Conservation (phyloP, 768 basidiomycete species). For the Hydnum rufescens region DNA sequence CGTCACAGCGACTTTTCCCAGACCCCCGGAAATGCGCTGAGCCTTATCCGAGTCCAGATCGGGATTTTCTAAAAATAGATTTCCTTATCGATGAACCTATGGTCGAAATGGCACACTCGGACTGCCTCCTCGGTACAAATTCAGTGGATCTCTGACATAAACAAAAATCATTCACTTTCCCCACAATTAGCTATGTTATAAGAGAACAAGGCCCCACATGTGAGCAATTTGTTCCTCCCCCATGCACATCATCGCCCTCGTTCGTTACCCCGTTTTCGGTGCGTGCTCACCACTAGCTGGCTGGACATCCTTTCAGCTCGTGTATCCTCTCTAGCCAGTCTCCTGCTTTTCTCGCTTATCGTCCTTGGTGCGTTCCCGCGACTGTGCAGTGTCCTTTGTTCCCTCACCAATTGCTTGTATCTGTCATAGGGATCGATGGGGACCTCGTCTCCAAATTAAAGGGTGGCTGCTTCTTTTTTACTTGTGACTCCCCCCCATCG, state of each 20-base stretch:
- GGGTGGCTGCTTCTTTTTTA: background rate
- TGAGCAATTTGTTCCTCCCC: background rate
- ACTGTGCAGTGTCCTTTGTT: background rate
- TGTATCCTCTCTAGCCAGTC: background rate
- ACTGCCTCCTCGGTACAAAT: too few species aligned
- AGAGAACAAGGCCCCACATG: too few species aligned
- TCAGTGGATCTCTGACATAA: too few species aligned
- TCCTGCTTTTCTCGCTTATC: slow-evolving; percentile 8
- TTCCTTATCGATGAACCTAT: too few species aligned
- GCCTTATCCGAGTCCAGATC: too few species aligned
- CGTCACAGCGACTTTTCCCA: too few species aligned
- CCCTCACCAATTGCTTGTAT: background rate
- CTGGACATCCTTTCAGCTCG: background rate
- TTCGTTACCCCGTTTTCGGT: background rate
- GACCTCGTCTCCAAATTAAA: background rate
- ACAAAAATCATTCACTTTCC: too few species aligned
- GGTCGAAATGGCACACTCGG: too few species aligned
- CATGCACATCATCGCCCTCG: background rate
- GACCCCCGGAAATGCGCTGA: too few species aligned
- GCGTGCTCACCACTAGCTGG: background rate
- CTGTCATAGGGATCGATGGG: background rate
- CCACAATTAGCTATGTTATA: too few species aligned
- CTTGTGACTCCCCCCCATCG: background rate
- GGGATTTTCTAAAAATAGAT: too few species aligned
- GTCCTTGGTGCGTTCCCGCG: slow-evolving; percentile 7